Base-by-base conservation (phyloP, 306 rosid genomes). In the Lithocarpus polystachyus region DNA sequence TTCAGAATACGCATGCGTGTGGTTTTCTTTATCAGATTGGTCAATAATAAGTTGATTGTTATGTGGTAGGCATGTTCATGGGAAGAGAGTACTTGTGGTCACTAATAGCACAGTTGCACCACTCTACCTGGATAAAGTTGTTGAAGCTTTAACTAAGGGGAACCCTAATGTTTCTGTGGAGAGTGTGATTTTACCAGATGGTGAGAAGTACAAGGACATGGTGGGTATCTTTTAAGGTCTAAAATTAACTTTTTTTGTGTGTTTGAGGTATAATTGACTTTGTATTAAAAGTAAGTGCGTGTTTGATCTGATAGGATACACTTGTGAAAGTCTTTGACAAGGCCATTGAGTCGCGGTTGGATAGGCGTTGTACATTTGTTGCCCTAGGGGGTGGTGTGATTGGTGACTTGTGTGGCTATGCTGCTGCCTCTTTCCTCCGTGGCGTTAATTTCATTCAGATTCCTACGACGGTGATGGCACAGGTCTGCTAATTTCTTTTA, bases 351-450 rank as follows among this genome's bases (percentile, higher is more conserved):
- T 90, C 94, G 0, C 83, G 97, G 53, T 78, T 95, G 57, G 99
- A 93, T 79, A 86, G 96, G 23, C 86, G 91, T 19, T 84, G 94
- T 75, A 93, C 97, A 0, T 93, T 95, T 86, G 93, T 95, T 78
- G 99, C 99, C 64, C 98, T 95, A 62, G 99, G 99, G 77, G 99
- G 98, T 24, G 97, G 99, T 72, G 99, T 96, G 65, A 87, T 93
- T 56, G 99, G 98, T 1, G 99, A 96, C 80, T 89, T 96, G 96
- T 90, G 99, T 87, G 99, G 98, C 80, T 96, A 59, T 84, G 98
- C 96, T 74, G 99, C 99, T 17, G 87, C 98, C 62, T 11, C 94
- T 33, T 96, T 85, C 86, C 91, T 96, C 15, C 91, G 97, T 4
- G 99, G 99, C 67, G 97, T 93, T 83, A 90, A 93, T 83, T 93